Evolutionary conservation across 805 yeast species (phyloP), one percentile per base, ranked within the genome.

Genomic region (Ogataea parapolymorpha): DNA sequence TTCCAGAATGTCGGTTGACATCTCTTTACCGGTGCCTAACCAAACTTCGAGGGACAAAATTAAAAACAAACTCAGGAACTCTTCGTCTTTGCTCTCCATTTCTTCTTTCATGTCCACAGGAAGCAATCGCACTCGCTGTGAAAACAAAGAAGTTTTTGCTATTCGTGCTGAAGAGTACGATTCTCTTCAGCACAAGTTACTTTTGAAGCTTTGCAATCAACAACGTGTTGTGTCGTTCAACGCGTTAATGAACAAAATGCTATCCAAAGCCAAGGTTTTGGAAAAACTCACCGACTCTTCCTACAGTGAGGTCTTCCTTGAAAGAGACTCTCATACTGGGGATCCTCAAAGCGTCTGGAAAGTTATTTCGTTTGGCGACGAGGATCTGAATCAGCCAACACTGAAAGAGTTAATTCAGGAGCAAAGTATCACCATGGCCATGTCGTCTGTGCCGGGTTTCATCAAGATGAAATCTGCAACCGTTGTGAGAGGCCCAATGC

Each of bases 1-100:
- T 26, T 20, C 39, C n/a, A 25, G 36, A 26, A 41, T 15, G 39
- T 55, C 14, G 15, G 51, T 5, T 6, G 67, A 65, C 62, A 80
- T 80, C 12, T 79, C 85, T 4, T 59, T 77, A 41, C 87, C 86
- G 1, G 67, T 74, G 4, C 80, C 82, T 6, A 77, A 74, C 42
- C 74, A 72, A 27, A 70, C 69, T 10, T 73, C 84, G 12, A 67
- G 78, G 26, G 78, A 72, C 45, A 79, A 77, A 46, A 63, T 80
- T 38, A 69, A 71, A 48, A 67, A 70, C 43, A 80, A 76, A 50
- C 60, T 80, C 34, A 69, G 70, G 49, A 75, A 74, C 41, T 71
- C 77, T 22, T 62, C 74, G 2, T 74, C 80, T 4, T 55, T 76
- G 32, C 53, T 75, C 20, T 68, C 77, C 10, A 62, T 74, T 26